Evolutionary conservation across 257 asterid species (phyloP), one percentile per base, ranked within the genome.

Genomic region (Forsythia suspensa): DNA sequence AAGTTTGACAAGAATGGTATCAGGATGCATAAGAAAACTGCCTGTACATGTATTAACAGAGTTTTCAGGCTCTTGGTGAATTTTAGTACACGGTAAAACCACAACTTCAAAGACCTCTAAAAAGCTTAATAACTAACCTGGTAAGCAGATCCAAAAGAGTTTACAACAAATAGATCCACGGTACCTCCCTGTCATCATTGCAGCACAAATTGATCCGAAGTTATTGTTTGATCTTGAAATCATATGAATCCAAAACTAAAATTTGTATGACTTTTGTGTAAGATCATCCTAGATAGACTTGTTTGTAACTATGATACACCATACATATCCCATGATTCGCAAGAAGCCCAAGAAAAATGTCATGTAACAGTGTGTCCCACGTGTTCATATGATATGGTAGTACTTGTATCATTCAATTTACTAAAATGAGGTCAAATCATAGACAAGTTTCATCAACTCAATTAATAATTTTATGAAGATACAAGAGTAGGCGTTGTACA

Each of bases 61-160:
- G 73, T 52, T 84, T 68, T 80, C 85, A 82, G 84, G 76, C 76
- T 85, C 79, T 81, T 76, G 42, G 65, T 70, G 67, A 38, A 71
- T 75, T 80, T 72, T 75, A 71, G 61, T 52, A 72, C 39, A 72
- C 38, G 34, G 66, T 68, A 24, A 63, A 39, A 38, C 63, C 52
- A 77, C 20, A 63, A 63, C 38, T 43, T 68, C 39, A 76, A n/a
- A 79, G 52, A 78, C 76, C 77, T 70, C 52, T 43, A 51, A 42
- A 38, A 76, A 77, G 73, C 72, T 44, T 41, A 71, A 79, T 71
- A 5, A 5, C 46, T 74, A 76, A 91, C 99, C 99, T 95, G 99
- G 87, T 82, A 93, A 79, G 96, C 97, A 61, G 99, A 95, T 85
- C 99, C 99, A 81, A 68, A 92, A 12, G 99, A 92, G 82, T 95